Evolutionary conservation across 768 basidiomycete genomes (phyloP), one percentile per base, ranked within the genome.

Genomic region (Termitomyces sp.): DNA sequence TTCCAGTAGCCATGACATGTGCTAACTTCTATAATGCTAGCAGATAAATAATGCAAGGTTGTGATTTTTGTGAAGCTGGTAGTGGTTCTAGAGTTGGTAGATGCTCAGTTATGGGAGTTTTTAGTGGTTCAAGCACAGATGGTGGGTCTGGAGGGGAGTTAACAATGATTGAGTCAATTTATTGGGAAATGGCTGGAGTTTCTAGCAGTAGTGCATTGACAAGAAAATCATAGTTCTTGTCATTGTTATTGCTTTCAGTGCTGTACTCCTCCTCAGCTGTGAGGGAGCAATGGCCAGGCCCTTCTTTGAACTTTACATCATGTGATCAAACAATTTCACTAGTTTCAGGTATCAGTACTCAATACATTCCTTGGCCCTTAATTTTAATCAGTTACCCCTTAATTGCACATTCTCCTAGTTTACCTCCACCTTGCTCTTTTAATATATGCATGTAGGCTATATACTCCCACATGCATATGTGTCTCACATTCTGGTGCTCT

Each of bases 251-350:
- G 41, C 41, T 41, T 8, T 20, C n/a, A 8, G n/a, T 41, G n/a
- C 8, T 41, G 41, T 41, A 41, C 41, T 41, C 41, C 41, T 8
- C 41, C 41, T 41, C 41, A 41, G n/a, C n/a, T 8, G 14, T 46
- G 29, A 64, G 47, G 2, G 61, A 62, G n/a, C 58, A 27, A 43
- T 65, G 59, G 2, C 63, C 61, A 31, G 20, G 8, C 5, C 59
- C 64, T 41, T 65, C 63, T 20, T 65, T 57, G 32, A 65, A 65
- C 20, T 41, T 26, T 2, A 65, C 57, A 8, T 59, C 9, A 0
- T 22, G 2, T 3, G 58, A 49, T 42, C 26, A 3, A 13, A 59
- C n/a, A 4, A 65, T 56, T 7, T 53, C 14, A 0, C 59, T 58
- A 1, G 60, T 63, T n/a, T 61, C 51, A 0, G 56, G 53, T 29